Base-by-base conservation (phyloP, 1,284 basidiomycete genomes). In the Trichosporon sp. region DNA sequence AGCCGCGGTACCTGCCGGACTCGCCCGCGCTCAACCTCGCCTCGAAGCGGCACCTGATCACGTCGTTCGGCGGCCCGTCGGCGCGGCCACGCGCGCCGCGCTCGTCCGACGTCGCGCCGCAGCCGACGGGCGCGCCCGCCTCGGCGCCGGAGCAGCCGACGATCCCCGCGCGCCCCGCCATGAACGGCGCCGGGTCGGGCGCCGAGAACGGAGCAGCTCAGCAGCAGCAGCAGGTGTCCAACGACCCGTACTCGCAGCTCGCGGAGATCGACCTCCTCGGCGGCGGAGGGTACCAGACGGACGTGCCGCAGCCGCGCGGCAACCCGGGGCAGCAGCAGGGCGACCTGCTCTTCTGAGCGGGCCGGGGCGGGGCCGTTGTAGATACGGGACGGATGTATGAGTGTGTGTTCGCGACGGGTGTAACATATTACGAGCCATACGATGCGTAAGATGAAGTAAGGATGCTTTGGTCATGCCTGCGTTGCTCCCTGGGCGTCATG, bases 221-320 rank as follows among this genome's bases (percentile, higher is more conserved):
- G 44, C 58, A 60, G 62, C 66, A 32, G 42, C 68, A 27, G 15
- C 64, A 60, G 25, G 25, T 62, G 2, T 58, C 66, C 15, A 71
- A 78, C 66, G 81, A 83, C 65, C 78, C 79, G 21, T 84, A 84
- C 72, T 77, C 76, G n/a, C 79, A 80, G 65, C 71, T 84, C 25
- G 78, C 70, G 21, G 81, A 82, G 70, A 64, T 82, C n/a, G 81
- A 82, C 21, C 78, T 82, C 65, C 70, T 73, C 1, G 75, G 73
- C 63, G 74, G 64, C 11, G 78, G 73, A 3, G 80, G 76, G 8
- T 84, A 84, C 68, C 73, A 78, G 73, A 76, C 78, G 2, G 83
- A 84, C 70, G 73, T 74, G 62, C 81, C 81, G 31, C 74, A 75
- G 62, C 83, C 83, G 34, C 75, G 73, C 47, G 70, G 72, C 62